Evolutionary conservation across 202 grass and related monocot genomes (phyloP).

Genomic region (Cymbopogon flexuosus): DNA sequence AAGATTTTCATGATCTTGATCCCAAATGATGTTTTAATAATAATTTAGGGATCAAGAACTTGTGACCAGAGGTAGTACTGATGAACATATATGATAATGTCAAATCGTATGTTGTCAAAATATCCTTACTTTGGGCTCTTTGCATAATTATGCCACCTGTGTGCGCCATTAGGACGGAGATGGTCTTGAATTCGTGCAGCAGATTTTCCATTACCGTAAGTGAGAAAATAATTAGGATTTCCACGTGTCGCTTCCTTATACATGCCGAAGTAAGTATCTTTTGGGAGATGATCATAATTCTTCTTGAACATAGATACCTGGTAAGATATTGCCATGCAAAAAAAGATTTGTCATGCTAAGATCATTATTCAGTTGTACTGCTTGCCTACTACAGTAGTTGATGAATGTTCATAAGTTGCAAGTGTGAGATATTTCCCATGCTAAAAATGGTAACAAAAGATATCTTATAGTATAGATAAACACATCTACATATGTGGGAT

Average conservation of each 20-base stretch:
- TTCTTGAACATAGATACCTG: conserved; percentile 99
- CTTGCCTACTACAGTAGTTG: neutral
- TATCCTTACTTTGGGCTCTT: conserved; percentile 71
- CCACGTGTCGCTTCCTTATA: conserved; percentile 88
- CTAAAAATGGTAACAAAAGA: neutral
- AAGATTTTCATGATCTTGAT: neutral
- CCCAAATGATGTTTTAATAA: neutral
- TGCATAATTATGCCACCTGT: conserved; percentile 94
- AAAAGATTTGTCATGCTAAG: neutral
- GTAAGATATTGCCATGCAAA: conserved; percentile 27
- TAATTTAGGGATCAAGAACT: neutral
- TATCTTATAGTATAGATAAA: neutral
- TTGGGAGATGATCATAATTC: conserved; percentile 96
- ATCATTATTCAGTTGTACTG: neutral
- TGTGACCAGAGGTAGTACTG: neutral
- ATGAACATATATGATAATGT: neutral
- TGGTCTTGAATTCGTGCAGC: conserved; percentile 84
- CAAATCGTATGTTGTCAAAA: conserved; percentile 10
- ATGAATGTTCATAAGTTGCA: neutral
- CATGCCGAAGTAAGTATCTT: conserved; percentile 88
- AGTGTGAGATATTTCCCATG: neutral
- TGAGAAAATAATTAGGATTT: conserved; percentile 96
- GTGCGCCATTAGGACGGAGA: conserved; percentile 82
- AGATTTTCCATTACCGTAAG: conserved; percentile 96
- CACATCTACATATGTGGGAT: neutral